These are phyloP conservation scores for Paramecium primaurelia DNA, from an alignment of 73 alveolate genomes.

Conservation along the genomic window DNA sequence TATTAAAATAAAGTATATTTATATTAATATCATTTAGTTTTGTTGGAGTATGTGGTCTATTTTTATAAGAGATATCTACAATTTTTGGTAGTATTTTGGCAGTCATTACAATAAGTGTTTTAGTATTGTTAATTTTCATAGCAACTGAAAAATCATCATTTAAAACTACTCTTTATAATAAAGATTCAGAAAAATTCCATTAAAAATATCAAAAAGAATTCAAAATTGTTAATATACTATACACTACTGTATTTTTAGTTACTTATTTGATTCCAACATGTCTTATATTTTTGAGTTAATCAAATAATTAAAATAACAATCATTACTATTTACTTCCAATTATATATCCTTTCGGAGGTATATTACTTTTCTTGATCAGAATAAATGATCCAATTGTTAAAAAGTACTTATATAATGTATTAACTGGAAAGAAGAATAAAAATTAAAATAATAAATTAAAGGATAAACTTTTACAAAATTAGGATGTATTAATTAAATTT, in stretches of 20 bases:
- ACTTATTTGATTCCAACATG: not conserved
- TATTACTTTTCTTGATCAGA: slow-evolving; percentile 5
- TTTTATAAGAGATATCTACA: not conserved
- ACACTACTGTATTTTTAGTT: not conserved
- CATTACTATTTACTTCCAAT: not conserved
- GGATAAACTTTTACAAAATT: not conserved
- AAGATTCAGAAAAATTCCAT: not conserved
- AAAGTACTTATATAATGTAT: not conserved
- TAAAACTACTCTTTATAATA: not conserved
- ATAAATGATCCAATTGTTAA: not conserved
- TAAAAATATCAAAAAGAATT: not conserved
- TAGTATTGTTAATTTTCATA: not conserved
- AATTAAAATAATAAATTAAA: not conserved
- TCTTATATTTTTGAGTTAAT: not conserved
- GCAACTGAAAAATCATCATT: not conserved
- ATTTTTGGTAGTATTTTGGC: not conserved
- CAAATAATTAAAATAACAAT: not conserved
- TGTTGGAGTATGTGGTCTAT: not conserved
- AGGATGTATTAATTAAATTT: not conserved
- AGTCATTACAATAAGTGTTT: not conserved
- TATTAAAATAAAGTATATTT: not conserved
- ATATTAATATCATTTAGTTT: not conserved
- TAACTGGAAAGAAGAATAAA: not conserved
- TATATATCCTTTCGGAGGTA: not conserved
- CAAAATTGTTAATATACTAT: not conserved